Conservation (phyloP, 768 basidiomycete genomes). For the Boletus sensibilis region DNA sequence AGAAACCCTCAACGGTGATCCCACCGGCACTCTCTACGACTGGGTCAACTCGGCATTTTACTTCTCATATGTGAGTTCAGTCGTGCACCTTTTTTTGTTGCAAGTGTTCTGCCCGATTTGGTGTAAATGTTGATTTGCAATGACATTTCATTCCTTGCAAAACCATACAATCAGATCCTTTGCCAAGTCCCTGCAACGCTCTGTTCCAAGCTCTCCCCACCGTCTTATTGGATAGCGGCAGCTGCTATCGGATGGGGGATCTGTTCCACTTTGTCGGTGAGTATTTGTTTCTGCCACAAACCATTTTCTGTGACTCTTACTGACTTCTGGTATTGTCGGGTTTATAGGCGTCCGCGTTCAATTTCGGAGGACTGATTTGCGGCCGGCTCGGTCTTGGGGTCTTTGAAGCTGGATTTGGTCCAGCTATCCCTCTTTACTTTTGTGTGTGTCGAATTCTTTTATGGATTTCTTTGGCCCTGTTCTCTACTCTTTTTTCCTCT, state of each 20-base stretch:
- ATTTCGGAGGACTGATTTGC: conserved; percentile 56
- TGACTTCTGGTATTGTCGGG: background rate
- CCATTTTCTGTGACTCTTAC: background rate
- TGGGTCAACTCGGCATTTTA: conserved; percentile 79
- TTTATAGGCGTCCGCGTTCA: conserved; percentile 59
- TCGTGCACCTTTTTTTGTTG: background rate
- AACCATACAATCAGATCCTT: conserved; percentile 48
- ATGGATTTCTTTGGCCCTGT: background rate
- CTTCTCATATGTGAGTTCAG: conserved; percentile 63
- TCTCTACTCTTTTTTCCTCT: background rate
- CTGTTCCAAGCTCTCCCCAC: conserved; percentile 64
- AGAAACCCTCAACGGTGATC: conserved; percentile 66
- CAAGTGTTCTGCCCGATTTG: background rate
- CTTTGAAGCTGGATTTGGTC: conserved; percentile 78
- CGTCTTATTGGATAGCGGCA: conserved; percentile 63
- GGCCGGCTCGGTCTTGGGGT: conserved; percentile 65
- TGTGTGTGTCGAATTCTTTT: conserved; percentile 43
- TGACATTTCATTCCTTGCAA: background rate
- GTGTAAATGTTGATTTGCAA: background rate
- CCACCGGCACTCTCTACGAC: conserved; percentile 61
- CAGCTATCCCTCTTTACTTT: conserved; percentile 75
- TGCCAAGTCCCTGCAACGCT: conserved; percentile 67
- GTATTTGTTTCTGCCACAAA: background rate
- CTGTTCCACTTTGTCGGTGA: conserved; percentile 70
- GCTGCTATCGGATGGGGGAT: conserved; percentile 73